Conservation (phyloP, 495 filamentous ascomycete genomes). For the Acidomyces sp. region DNA sequence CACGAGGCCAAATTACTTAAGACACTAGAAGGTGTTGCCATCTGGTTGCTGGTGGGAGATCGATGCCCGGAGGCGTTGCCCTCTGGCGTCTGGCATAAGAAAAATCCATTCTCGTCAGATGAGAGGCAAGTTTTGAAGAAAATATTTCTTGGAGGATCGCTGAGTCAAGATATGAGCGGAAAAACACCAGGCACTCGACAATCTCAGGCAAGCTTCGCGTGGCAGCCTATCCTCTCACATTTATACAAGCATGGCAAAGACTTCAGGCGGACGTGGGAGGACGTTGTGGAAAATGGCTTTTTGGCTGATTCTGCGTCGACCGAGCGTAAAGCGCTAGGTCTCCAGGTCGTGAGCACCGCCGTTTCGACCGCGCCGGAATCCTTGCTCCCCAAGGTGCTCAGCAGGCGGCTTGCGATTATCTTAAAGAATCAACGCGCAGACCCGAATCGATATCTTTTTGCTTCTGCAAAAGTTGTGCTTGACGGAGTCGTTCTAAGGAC, state of each 20-base stretch:
- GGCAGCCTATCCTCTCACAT: constrained; percentile 56
- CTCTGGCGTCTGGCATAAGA: constrained; percentile 55
- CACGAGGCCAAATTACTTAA: constrained; percentile 50
- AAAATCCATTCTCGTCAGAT: constrained; percentile 52
- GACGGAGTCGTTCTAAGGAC: constrained; percentile 52
- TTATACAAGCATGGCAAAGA: constrained; percentile 30
- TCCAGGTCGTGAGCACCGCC: constrained; percentile 67
- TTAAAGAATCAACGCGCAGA: constrained; percentile 77
- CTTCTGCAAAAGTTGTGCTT: constrained; percentile 57
- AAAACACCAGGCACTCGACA: constrained; percentile 48
- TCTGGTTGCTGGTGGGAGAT: constrained; percentile 63
- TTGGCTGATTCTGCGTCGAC: constrained; percentile 70
- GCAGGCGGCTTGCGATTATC: constrained; percentile 67
- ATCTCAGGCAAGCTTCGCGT: constrained; percentile 73
- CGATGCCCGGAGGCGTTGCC: constrained; percentile 54
- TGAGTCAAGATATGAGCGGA: constrained; percentile 35
- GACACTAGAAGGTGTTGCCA: constrained; percentile 74
- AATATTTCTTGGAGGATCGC: constrained; percentile 63
- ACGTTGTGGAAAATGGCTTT: constrained; percentile 70
- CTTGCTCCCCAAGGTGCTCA: constrained; percentile 50
- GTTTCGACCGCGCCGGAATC: constrained; percentile 39
- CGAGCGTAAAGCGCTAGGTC: constrained; percentile 81
- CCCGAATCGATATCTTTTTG: constrained; percentile 73
- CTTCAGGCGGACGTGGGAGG: constrained; percentile 77
- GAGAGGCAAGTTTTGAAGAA: constrained; percentile 53